These are phyloP conservation scores for Gymnopilus junonius DNA, from an alignment of 768 basidiomycete genomes.

Conservation along the genomic window DNA sequence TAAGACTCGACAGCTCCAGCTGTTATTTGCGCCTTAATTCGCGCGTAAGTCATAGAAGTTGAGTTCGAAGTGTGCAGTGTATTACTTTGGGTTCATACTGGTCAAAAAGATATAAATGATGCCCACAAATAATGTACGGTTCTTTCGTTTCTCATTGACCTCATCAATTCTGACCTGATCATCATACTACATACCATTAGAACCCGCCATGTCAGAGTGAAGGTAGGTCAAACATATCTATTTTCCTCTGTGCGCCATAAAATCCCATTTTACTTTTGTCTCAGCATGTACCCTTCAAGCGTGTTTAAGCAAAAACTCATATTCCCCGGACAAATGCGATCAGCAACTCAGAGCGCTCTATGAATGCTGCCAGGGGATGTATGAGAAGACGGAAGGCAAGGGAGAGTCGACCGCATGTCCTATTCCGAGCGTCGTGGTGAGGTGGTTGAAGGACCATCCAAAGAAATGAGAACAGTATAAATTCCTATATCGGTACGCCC, in stretches of 20 bases:
- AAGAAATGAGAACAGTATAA: too few relatives aligned
- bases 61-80: too few relatives aligned
- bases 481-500: too few relatives aligned
- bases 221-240: neutral
- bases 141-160: neutral
- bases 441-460: conserved; percentile 64
- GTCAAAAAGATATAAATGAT: neutral
- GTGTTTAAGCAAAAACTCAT: conserved; percentile 69
- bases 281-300: conserved; percentile 70
- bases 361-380: conserved; percentile 63
- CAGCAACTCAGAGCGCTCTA: conserved; percentile 57
- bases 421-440: conserved; percentile 48
- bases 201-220: conserved; percentile 12
- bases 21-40: too few relatives aligned
- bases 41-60: too few relatives aligned
- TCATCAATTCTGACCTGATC: neutral
- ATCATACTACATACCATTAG: neutral
- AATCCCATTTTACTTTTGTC: too few relatives aligned
- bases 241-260: neutral
- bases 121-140: neutral
- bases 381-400: conserved; percentile 42
- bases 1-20: too few relatives aligned
- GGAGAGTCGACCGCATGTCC: conserved; percentile 69
- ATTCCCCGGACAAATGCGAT: conserved; percentile 66
- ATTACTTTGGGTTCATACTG: too few relatives aligned